Evolutionary conservation across 2,329 filamentous ascomycete genomes (phyloP), one percentile per base, ranked within the genome.

Genomic region (Aspergillus fumigatus): DNA sequence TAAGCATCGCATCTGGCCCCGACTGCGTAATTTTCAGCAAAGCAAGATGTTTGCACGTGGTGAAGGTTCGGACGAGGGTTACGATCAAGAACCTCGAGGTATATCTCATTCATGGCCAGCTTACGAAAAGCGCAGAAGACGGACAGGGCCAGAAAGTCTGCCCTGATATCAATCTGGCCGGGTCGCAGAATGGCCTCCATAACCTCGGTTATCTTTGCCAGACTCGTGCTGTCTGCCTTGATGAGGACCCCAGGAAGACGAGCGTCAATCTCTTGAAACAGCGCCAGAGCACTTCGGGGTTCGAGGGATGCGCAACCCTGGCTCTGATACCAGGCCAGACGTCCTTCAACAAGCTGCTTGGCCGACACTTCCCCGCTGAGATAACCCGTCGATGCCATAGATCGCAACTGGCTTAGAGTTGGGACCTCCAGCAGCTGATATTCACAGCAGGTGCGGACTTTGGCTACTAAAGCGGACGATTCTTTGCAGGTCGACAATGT

Each of bases 1-100:
- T 86, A 87, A 1, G 80, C 77, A 57, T 86, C 83, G 63, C 84
- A 87, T 53, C 84, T 80, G 3, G 84, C 86, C 0, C 84, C 84
- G 2, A 86, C 73, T 0, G 83, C 84, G 69, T 85, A 87, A 0
- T 85, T 79, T 65, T 87, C 84, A 0, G 84, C 80, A 62, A 87
- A 87, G 8, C 83, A 82, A 35, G 83, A 84, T 14, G 84, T 83
- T 67, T 87, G 84, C 55, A 87, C 84, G 1, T 82, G 76, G 54
- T 85, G 84, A 21, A 80, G 77, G 53, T 85, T 82, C 67, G 85
- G 84, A 8, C 86, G 73, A 0, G 83, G 84, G 62, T 85, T 86
- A 7, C 83, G 76, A 63, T 87, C 84, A 0, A 82, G 84, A 1
- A 85, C 82, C 66, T 87, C 84, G 10, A 83, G 73, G 62, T 86